Evolutionary conservation across 2,329 filamentous ascomycete genomes (phyloP), one percentile per base, ranked within the genome.

Genomic region (Xylaria sp.): DNA sequence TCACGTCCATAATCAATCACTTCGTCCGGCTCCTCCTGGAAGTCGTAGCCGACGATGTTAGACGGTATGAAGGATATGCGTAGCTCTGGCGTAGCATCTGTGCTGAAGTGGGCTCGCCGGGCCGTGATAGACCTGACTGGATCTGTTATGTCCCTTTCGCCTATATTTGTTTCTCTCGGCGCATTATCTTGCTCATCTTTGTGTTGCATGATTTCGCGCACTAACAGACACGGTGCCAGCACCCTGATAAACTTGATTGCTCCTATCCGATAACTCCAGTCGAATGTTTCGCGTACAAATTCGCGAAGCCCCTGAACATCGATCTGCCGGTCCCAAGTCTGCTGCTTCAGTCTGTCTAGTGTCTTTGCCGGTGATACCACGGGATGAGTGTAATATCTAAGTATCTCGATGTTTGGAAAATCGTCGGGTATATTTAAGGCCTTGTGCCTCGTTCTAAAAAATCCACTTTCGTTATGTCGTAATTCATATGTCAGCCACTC

Each of bases 341-440:
- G 83, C 0, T 83, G 82, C 1, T 78, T 78, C 23, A 94, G 75
- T 51, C 82, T 83, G 3, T 87, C 80, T 60, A 95, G 76, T 31
- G 87, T 84, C 9, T 87, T 79, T 6, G 83, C 73, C 0, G 85
- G 84, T 0, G 94, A 98, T 3, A 98, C 91, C 0, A 92, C 90
- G 0, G 96, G 96, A 76, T 94, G 90, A 0, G 92, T 95, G 75
- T 99, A 99, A 77, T 93, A 97, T 12, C 92, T 86, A 23, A 98
- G 82, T 8, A 97, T 89, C 51, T 94, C 91, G 56, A 88, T 82
- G 71, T 93, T 90, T 0, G 96, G 96, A 72, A 98, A 99, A 43
- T 87, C 85, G 0, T 93, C 90, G 0, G 95, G 95, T 39, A 99
- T 92, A 3, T 81, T 83, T 56, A 98, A 81, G 1, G 89, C 87